Conservation (phyloP, 495 filamentous ascomycete species). For the Hypoxylon intermedium region DNA sequence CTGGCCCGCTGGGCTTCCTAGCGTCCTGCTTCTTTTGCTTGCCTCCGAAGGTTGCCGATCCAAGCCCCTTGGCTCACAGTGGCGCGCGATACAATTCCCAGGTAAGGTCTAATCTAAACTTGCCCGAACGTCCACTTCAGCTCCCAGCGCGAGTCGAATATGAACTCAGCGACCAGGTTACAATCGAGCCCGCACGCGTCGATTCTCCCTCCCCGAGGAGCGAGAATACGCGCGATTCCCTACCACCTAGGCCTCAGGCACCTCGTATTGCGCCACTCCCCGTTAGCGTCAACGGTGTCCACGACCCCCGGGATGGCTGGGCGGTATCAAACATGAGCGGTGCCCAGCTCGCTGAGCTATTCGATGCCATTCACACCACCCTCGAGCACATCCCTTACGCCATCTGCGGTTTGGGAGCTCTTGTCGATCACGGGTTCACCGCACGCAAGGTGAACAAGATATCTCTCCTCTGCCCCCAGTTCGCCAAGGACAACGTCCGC, state of each 20-base stretch:
- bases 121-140: neutral
- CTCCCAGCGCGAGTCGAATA: neutral
- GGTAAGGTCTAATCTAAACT: slow-evolving; percentile 8
- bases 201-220: neutral
- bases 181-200: neutral
- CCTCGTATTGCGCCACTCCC: too few relatives aligned
- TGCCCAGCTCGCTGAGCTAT: slow-evolving; percentile 36
- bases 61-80: neutral
- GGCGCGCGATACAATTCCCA: slow-evolving; percentile 7
- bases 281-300: neutral
- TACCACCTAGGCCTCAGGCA: neutral
- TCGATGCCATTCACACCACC: slow-evolving; percentile 41
- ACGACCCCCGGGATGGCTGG: slow-evolving; percentile 11
- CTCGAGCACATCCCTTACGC: slow-evolving; percentile 50
- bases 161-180: neutral
- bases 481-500: slow-evolving; percentile 36
- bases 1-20: neutral
- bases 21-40: slow-evolving; percentile 10
- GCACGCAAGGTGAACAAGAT: slow-evolving; percentile 28
- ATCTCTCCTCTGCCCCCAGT: slow-evolving; percentile 43
- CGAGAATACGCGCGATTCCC: neutral
- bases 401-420: slow-evolving; percentile 47
- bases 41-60: neutral
- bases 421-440: slow-evolving; percentile 46
- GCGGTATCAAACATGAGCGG: slow-evolving; percentile 6